Evolutionary conservation across 2,329 filamentous ascomycete genomes (phyloP).

Genomic region (Tolypocladium amazonense): DNA sequence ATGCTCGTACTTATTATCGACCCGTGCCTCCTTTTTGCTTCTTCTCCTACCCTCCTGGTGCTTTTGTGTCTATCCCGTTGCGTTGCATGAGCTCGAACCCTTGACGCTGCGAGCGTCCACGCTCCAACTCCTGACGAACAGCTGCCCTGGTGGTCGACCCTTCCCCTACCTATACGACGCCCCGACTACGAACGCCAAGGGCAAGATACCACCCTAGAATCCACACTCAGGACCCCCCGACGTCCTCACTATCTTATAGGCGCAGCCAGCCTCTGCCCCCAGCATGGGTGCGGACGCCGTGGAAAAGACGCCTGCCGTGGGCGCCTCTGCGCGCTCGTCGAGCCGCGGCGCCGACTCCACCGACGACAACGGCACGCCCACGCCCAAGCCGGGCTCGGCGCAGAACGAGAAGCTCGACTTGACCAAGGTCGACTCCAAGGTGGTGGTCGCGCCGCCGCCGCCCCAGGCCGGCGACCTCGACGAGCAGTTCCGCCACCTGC

Average conservation of each 20-base stretch:
- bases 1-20: background rate
- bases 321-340: background rate
- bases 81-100: background rate
- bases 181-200: background rate
- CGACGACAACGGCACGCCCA: constrained; percentile 2
- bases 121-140: background rate
- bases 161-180: too few species aligned
- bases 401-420: constrained; percentile 3
- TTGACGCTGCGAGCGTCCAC: background rate
- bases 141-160: background rate
- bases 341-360: constrained; percentile 1
- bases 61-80: background rate
- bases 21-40: background rate
- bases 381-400: background rate
- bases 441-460: constrained; percentile 13
- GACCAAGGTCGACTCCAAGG: constrained; percentile 7
- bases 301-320: background rate
- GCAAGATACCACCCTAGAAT: background rate
- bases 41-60: background rate
- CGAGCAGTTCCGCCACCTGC: constrained; percentile 51
- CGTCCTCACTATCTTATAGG: too few species aligned
- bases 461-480: constrained; percentile 25
- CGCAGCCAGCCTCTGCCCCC: too few species aligned
- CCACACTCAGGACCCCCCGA: too few species aligned
- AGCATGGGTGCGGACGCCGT: background rate